A percentile compares a stretch with the other conserved stretches of the same genome.
These are phyloP conservation scores for Dendrostoma leiphaemia DNA, from an alignment of 2,329 filamentous ascomycete genomes.

Conservation along the genomic window DNA sequence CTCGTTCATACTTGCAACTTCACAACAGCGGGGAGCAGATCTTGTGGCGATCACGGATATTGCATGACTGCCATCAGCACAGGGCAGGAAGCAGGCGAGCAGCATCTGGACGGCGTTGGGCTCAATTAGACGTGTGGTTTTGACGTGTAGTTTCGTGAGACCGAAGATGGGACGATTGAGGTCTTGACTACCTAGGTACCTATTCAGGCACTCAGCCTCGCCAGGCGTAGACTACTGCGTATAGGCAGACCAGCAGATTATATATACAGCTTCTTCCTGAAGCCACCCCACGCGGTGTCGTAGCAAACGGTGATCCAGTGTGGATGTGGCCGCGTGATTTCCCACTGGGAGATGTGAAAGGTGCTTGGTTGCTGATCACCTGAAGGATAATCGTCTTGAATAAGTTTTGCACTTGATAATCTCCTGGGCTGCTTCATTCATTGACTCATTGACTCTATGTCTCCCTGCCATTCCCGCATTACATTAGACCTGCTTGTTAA, in stretches of 20 bases:
- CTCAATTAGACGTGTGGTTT: not conserved
- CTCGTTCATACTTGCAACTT: constrained; percentile 2
- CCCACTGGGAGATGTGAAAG: too few species aligned
- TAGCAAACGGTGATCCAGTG: not conserved
- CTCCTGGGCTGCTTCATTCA: too few species aligned
- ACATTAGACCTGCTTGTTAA: too few species aligned
- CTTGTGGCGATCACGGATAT: not conserved
- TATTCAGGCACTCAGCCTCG: not conserved
- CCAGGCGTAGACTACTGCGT: not conserved
- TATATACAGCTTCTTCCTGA: not conserved
- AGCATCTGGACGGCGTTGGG: constrained; percentile 17
- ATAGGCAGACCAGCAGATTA: not conserved
- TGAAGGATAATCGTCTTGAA: too few species aligned
- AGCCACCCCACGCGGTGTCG: not conserved
- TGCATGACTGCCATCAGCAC: not conserved
- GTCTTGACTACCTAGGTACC: too few species aligned
- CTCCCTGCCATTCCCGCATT: too few species aligned
- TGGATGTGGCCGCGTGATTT: not conserved
- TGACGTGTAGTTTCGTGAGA: not conserved
- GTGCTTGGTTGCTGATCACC: too few species aligned
- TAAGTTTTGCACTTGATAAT: too few species aligned
- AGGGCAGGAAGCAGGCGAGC: not conserved
- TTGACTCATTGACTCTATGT: too few species aligned
- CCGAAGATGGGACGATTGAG: not conserved
- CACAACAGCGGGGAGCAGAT: not conserved